A percentile compares a stretch with the other conserved stretches of the same genome.
phyloP scores from a whole-genome alignment of 2,329 filamentous ascomycete genomes.

The Sclerotinia sclerotiorum region DNA sequence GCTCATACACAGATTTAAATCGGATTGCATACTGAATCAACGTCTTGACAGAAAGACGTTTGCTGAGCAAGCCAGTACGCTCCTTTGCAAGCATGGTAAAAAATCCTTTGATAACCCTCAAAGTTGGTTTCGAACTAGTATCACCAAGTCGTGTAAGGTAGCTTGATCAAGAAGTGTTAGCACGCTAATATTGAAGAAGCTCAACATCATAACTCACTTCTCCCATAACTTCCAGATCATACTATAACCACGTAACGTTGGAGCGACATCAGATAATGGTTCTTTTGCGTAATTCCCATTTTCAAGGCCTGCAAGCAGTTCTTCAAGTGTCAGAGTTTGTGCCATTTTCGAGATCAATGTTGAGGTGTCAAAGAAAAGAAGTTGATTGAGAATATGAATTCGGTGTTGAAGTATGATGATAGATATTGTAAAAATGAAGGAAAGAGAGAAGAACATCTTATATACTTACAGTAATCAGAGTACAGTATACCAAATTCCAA shows the following conservation, averaged over 20 bases:
- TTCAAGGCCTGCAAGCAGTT: no score
- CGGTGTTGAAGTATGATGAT: no score
- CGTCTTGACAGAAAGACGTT: background rate
- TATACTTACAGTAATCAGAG: no score
- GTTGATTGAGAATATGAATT: no score
- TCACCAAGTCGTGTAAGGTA: background rate
- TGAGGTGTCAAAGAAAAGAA: no score
- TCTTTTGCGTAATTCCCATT: no score
- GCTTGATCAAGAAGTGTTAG: background rate
- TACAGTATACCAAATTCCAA: no score
- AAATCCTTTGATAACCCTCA: background rate
- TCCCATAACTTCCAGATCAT: background rate
- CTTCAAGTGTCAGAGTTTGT: no score
- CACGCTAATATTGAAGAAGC: background rate
- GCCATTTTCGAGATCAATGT: no score
- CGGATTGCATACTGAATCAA: no score
- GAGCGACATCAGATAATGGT: background rate
- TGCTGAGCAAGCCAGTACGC: background rate
- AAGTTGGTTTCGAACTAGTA: background rate
- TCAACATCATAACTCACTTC: background rate
- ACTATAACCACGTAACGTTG: background rate
- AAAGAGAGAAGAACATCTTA: no score
- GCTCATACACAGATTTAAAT: background rate
- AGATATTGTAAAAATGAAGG: no score
- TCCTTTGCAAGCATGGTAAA: background rate